Conservation (phyloP, 768 basidiomycete species). For the Xerocomellus intermedius region DNA sequence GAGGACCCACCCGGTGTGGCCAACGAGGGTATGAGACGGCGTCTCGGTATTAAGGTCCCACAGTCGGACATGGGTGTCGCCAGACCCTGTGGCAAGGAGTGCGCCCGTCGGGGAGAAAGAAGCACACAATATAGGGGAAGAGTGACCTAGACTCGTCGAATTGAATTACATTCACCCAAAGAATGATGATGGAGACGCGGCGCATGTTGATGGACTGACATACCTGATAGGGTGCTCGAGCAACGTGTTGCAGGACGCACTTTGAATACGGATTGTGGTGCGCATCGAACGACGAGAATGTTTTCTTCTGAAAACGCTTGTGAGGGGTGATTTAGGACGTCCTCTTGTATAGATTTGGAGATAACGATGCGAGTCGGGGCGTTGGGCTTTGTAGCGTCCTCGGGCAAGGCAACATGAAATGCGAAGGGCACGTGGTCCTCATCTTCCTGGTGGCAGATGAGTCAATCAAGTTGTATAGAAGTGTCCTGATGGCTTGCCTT, state of each 20-base stretch:
- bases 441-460: slow-evolving; percentile 32
- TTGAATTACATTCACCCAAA: slow-evolving; percentile 5
- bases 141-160: slow-evolving; percentile 59
- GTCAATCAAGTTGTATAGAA: slow-evolving; percentile 9
- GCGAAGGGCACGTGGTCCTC: slow-evolving; percentile 93
- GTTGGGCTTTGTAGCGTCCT: slow-evolving; percentile 44
- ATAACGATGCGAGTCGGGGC: slow-evolving; percentile 79
- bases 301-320: slow-evolving; percentile 81
- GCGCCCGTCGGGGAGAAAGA: slow-evolving; percentile 93
- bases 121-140: slow-evolving; percentile 91
- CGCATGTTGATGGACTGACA: slow-evolving; percentile 18
- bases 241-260: slow-evolving; percentile 94
- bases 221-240: slow-evolving; percentile 86
- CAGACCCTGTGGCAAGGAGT: slow-evolving; percentile 90
- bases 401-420: slow-evolving; percentile 80
- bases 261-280: slow-evolving; percentile 93
- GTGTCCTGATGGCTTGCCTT: slow-evolving; percentile 48
- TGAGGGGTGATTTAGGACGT: slow-evolving; percentile 74
- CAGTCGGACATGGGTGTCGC: slow-evolving; percentile 87
- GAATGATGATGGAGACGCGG: slow-evolving; percentile 3
- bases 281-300: slow-evolving; percentile 82
- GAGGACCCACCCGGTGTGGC: slow-evolving; percentile 95
- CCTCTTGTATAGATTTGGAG: slow-evolving; percentile 77
- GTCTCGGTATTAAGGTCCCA: slow-evolving; percentile 95
- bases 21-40: slow-evolving; percentile 81